Evolutionary conservation across 805 yeast genomes (phyloP), one percentile per base, ranked within the genome.

Genomic region (Kluyveromyces lactis): DNA sequence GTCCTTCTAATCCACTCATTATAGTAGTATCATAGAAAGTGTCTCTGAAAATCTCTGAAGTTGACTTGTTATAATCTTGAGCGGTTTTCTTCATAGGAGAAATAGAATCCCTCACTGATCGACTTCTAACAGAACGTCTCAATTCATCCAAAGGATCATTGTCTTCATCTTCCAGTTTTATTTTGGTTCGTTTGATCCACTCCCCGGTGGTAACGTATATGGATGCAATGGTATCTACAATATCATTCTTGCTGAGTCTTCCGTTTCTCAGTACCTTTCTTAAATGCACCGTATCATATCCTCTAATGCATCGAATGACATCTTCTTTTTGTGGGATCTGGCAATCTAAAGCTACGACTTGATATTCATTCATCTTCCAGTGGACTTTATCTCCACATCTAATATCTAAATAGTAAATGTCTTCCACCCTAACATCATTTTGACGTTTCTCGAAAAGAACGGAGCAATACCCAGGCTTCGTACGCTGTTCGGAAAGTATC

Each of bases 321-420:
- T 54, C 48, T 7, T 43, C 45, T 6, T 55, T 50, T 2, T 48
- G 42, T 3, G 38, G 8, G 8, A 13, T 26, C 8, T 33, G 36
- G 40, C 59, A 55, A 27, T 58, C 62, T 26, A 80, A 53, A 0
- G 79, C 83, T 1, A 70, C 64, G 2, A 80, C 74, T 4, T 44
- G 39, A 48, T 66, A 75, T 5, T 53, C 53, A 6, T 55, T 50
- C 13, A 62, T 58, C 11, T 60, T 56, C 23, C 69, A 46, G 12
- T 60, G 58, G 1, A 81, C 66, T 1, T 42, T 50, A 46, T 81
- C 86, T 2, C 84, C 86, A 13, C 79, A 57, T 30, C 75, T 55
- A 2, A 81, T 56, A 51, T 75, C 83, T 17, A 80, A 56, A 53
- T 64, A 28, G 68, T 56, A 50, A 60, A 75, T 32, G 51, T 67